phyloP scores from a whole-genome alignment of 2,329 filamentous ascomycete species.

The Periconia macrospinosa region DNA sequence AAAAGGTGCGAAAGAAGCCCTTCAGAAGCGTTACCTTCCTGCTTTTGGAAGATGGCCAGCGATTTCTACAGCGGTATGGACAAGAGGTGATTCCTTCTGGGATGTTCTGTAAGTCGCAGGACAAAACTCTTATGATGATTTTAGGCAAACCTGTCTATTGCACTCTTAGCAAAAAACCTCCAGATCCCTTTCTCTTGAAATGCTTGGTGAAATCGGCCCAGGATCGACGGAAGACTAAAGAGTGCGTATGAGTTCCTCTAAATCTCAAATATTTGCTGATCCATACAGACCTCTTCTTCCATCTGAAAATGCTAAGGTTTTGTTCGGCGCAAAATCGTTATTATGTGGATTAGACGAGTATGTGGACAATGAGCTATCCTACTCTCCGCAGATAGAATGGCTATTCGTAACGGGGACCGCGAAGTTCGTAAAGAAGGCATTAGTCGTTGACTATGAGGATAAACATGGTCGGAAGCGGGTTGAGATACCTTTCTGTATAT shows the following conservation, averaged over 20 bases:
- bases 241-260: not conserved
- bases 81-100: not conserved
- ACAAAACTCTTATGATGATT: slow-evolving; percentile 3
- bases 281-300: not conserved
- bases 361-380: slow-evolving; percentile 30
- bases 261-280: not conserved
- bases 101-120: not conserved
- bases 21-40: slow-evolving; percentile 51
- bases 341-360: slow-evolving; percentile 44
- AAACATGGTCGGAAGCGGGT: slow-evolving; percentile 17
- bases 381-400: slow-evolving; percentile 38
- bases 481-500: slow-evolving; percentile 42
- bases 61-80: slow-evolving; percentile 32
- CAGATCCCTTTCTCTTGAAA: slow-evolving; percentile 10
- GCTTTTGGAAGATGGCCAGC: slow-evolving; percentile 35
- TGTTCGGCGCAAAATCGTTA: slow-evolving; percentile 1
- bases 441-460: slow-evolving; percentile 20
- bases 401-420: slow-evolving; percentile 40
- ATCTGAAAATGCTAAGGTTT: slow-evolving; percentile 3
- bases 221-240: slow-evolving; percentile 2
- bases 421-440: slow-evolving; percentile 33
- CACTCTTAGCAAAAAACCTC: slow-evolving; percentile 3
- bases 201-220: slow-evolving; percentile 6
- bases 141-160: slow-evolving; percentile 4
- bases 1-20: slow-evolving; percentile 45